These are phyloP conservation scores for Pythium scleroteichum DNA, from an alignment of 352 stramenopile species.

Conservation along the genomic window DNA sequence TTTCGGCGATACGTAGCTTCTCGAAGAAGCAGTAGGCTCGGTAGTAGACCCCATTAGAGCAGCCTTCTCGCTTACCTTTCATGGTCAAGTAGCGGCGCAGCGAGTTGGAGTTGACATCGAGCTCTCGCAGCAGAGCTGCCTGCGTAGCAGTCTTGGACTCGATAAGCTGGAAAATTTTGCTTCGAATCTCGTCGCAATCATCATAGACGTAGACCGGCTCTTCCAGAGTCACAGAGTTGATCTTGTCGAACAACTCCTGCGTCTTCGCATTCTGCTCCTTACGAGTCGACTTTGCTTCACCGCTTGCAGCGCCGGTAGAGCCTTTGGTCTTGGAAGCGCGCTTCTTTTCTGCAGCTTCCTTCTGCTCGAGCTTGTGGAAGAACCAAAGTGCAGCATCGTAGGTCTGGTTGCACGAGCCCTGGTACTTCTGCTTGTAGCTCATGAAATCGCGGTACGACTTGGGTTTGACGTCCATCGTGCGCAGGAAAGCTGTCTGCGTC, in stretches of 20 bases:
- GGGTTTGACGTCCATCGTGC: conserved; percentile 41
- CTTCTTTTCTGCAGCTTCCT: conserved; percentile 25
- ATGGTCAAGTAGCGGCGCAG: conserved; percentile 46
- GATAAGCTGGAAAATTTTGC: conserved; percentile 47
- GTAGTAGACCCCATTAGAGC: conserved; percentile 50
- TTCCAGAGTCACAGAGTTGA: conserved; percentile 39
- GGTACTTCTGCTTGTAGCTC: conserved; percentile 46
- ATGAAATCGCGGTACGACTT: conserved; percentile 59
- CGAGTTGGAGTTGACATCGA: conserved; percentile 53
- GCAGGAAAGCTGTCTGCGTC: conserved; percentile 48
- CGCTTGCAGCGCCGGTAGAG: neutral
- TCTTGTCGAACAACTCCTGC: conserved; percentile 36
- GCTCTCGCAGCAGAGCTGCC: conserved; percentile 33
- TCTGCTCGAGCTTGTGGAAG: conserved; percentile 44
- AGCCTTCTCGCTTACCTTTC: conserved; percentile 51
- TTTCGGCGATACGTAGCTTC: conserved; percentile 47
- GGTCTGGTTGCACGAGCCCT: conserved; percentile 41
- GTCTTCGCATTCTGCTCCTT: conserved; percentile 33
- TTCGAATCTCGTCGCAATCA: conserved; percentile 55
- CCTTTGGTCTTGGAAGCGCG: conserved; percentile 13
- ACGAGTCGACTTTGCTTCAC: conserved; percentile 28
- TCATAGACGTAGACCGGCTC: conserved; percentile 50
- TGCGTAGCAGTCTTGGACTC: conserved; percentile 42
- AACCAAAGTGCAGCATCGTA: conserved; percentile 42
- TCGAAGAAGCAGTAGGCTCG: conserved; percentile 59